Evolutionary conservation across 2,329 filamentous ascomycete genomes (phyloP).

Genomic region (Madurella fahalii): DNA sequence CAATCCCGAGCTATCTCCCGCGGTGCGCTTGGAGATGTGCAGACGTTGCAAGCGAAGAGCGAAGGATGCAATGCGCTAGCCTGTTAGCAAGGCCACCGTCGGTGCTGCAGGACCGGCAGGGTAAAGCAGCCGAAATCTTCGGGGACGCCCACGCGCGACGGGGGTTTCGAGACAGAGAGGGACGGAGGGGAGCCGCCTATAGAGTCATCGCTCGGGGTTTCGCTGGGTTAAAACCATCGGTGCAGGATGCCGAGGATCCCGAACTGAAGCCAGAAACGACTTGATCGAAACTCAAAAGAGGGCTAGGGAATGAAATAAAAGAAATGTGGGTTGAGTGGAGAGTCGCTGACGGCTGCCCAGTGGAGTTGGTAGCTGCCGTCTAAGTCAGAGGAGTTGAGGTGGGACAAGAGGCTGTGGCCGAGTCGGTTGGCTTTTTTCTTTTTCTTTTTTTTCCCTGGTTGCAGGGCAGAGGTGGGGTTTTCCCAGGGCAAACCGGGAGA

Average conservation of each 20-base stretch:
- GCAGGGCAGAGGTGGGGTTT: slow-evolving; percentile 18
- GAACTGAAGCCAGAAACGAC: slow-evolving; percentile 18
- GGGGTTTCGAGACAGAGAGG: slow-evolving; percentile 20
- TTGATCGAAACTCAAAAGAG: slow-evolving; percentile 6
- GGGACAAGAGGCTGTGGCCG: too few relatives aligned
- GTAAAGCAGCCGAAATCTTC: slow-evolving; percentile 5
- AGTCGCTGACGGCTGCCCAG: slow-evolving; percentile 17
- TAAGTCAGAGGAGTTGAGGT: too few relatives aligned
- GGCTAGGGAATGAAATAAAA: slow-evolving; percentile 21
- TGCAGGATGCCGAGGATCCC: slow-evolving; percentile 27
- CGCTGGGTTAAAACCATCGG: slow-evolving; percentile 23
- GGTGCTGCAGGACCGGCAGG: slow-evolving; percentile 19
- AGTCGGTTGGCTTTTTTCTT: not conserved
- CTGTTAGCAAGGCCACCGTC: slow-evolving; percentile 9
- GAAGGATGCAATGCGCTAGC: slow-evolving; percentile 5
- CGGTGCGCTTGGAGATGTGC: slow-evolving; percentile 8
- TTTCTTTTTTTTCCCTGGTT: slow-evolving; percentile 3
- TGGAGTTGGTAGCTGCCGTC: slow-evolving; percentile 2
- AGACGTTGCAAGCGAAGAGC: slow-evolving; percentile 4
- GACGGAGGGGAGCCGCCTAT: slow-evolving; percentile 26
- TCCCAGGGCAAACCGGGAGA: slow-evolving; percentile 16
- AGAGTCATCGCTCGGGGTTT: slow-evolving; percentile 29
- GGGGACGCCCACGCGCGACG: slow-evolving; percentile 6
- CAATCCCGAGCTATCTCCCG: slow-evolving; percentile 6
- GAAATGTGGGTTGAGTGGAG: slow-evolving; percentile 33